Base-by-base conservation (phyloP, 495 filamentous ascomycete genomes). In the Hypoxylon perforatum region DNA sequence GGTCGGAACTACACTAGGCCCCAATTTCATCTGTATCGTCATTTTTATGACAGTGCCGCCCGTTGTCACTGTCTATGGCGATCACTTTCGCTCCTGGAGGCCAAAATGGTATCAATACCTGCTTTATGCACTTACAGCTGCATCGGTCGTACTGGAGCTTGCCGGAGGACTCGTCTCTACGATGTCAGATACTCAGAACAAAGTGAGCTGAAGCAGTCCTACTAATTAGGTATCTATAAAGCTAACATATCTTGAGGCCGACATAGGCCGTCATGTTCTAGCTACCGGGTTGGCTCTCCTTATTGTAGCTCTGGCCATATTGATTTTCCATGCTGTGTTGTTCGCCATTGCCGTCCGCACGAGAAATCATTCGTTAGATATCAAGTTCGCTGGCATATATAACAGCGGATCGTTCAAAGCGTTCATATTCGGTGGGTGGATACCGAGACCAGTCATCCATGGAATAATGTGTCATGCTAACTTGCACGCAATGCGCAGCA, bases 11-110 rank as follows among this genome's bases (percentile, higher is more conserved):
- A 61, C 76, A 15, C 63, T 77, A 48, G 81, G 76, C 18, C 72
- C 79, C 7, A 76, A 74, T 2, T 69, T 80, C 36, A 69, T 80
- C 55, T 72, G 72, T 15, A 72, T 67, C 4, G 76, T 77, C 36
- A 59, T 77, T 23, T 80, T 75, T 23, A 44, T 71, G 11, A 47
- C 75, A n/a, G 52, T 79, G 14, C 79, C 81, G 5, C 76, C 73
- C 42, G 66, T 79, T 28, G 58, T 81, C 46, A 63, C 71, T 15
- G 48, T 83, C 14, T 80, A 80, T 51, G 80, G 80, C 44, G 65
- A 78, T 12, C 70, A 74, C 23, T 76, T 59, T 36, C 60, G 50
- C 23, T 57, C 61, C 2, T 67, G 71, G 35, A 73, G 73, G 11
- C 76, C 79, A 1, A 18, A 70, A 0, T 74, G 76, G 70, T 63